Conservation (phyloP, 2,329 filamentous ascomycete species). For the Metarhizium humberi region DNA sequence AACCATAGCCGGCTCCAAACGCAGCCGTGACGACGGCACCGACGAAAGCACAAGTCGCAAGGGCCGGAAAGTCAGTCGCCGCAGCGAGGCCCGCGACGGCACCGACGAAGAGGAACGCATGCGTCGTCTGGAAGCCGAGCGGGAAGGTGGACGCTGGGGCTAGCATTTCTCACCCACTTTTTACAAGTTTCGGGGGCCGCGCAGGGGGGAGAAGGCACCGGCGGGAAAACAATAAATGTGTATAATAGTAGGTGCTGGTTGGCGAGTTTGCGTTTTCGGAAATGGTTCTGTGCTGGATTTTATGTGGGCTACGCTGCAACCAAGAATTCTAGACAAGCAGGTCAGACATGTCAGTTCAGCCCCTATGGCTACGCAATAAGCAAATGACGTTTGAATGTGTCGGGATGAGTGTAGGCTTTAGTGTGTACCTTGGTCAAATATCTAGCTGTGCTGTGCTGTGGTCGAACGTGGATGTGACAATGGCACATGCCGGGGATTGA, state of each 20-base stretch:
- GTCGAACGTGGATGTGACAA: no score
- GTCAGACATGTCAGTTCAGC: no score
- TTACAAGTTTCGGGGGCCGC: no score
- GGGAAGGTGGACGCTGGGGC: constrained; percentile 44
- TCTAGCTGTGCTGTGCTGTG: no score
- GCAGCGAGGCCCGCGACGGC: constrained; percentile 36
- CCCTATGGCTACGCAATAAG: not conserved
- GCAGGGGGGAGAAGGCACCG: no score
- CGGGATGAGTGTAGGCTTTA: no score
- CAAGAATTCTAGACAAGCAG: no score
- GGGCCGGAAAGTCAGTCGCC: constrained; percentile 32
- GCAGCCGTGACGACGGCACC: constrained; percentile 37
- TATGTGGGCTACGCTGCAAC: no score
- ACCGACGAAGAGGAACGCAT: constrained; percentile 44
- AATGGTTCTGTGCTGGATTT: no score
- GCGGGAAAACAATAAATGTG: not conserved
- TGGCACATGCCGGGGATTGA: no score
- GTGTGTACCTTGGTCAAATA: no score
- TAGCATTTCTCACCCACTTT: constrained; percentile 13
- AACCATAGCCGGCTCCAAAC: constrained; percentile 37
- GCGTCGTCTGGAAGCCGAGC: constrained; percentile 48
- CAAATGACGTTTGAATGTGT: no score
- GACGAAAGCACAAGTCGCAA: constrained; percentile 28
- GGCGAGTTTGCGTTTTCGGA: not conserved
- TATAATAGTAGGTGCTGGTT: not conserved